Evolutionary conservation across 164 flowering plant species (phyloP).

Genomic region (Dillenia turbinata): DNA sequence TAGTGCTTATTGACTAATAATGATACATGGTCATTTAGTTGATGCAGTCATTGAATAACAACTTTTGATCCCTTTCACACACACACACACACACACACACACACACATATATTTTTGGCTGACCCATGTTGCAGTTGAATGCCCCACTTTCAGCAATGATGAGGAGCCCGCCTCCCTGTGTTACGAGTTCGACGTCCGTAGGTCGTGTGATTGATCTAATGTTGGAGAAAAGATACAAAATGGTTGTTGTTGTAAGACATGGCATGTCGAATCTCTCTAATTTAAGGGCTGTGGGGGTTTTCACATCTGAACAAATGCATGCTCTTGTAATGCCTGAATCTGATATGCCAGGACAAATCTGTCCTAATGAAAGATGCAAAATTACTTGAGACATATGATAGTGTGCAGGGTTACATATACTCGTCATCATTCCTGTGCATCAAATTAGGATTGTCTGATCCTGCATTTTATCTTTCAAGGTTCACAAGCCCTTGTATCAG

Average conservation of each 20-base stretch:
- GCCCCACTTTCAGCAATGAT: constrained; percentile 50
- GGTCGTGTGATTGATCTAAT: constrained; percentile 55
- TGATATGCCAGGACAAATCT: constrained; percentile 2
- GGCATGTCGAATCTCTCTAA: constrained; percentile 27
- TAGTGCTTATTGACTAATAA: too few relatives aligned
- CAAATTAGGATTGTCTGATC: too few relatives aligned
- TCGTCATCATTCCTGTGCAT: too few relatives aligned
- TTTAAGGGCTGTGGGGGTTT: constrained; percentile 56
- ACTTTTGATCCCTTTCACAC: not conserved
- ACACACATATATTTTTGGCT: too few relatives aligned
- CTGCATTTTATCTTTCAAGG: too few relatives aligned
- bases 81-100: too few relatives aligned
- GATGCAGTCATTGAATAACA: too few relatives aligned
- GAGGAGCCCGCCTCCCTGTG: constrained; percentile 65
- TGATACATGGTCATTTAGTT: too few relatives aligned
- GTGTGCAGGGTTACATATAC: too few relatives aligned
- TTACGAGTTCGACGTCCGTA: constrained; percentile 47
- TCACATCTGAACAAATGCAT: constrained; percentile 39
- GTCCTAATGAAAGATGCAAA: too few relatives aligned
- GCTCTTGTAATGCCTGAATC: constrained; percentile 26
- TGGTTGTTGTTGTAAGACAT: constrained; percentile 55
- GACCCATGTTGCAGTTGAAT: constrained; percentile 33
- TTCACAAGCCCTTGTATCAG: too few relatives aligned
- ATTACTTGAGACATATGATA: too few relatives aligned
- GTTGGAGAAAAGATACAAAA: constrained; percentile 56